phyloP scores from a whole-genome alignment of 2,329 filamentous ascomycete species.

The Pestalotiopsis sp. region DNA sequence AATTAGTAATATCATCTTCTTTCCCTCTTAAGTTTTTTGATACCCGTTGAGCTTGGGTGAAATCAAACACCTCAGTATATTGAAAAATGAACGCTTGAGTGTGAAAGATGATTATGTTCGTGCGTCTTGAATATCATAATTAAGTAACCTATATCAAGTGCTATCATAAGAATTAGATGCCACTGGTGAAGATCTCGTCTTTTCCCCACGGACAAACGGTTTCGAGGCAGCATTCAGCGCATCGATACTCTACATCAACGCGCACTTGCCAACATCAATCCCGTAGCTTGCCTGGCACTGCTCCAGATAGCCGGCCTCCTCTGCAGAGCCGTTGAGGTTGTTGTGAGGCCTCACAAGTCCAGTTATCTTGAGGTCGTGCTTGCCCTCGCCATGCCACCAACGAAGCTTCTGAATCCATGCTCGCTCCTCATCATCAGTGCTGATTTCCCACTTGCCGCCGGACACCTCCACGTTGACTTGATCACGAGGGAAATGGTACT shows the following conservation, averaged over 20 bases:
- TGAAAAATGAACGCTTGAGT: background rate
- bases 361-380: conserved; percentile 76
- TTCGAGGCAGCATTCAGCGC: background rate
- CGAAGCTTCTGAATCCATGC: conserved; percentile 74
- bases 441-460: conserved; percentile 89
- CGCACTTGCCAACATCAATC: conserved; percentile 47
- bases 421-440: conserved; percentile 69
- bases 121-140: background rate
- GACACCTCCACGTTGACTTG: conserved; percentile 73
- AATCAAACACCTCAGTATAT: too few species aligned
- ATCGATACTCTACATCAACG: conserved; percentile 49
- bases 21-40: too few species aligned
- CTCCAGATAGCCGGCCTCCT: conserved; percentile 80
- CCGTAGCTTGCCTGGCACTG: conserved; percentile 57
- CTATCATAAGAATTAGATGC: background rate
- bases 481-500: conserved; percentile 86
- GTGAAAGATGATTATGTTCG: background rate
- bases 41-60: too few species aligned
- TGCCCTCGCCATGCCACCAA: conserved; percentile 92
- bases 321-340: conserved; percentile 58
- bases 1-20: too few species aligned
- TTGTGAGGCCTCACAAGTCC: conserved; percentile 72
- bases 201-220: background rate
- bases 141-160: background rate
- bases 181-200: background rate